Conservation (phyloP, 495 filamentous ascomycete genomes). For the Parathielavia appendiculata region DNA sequence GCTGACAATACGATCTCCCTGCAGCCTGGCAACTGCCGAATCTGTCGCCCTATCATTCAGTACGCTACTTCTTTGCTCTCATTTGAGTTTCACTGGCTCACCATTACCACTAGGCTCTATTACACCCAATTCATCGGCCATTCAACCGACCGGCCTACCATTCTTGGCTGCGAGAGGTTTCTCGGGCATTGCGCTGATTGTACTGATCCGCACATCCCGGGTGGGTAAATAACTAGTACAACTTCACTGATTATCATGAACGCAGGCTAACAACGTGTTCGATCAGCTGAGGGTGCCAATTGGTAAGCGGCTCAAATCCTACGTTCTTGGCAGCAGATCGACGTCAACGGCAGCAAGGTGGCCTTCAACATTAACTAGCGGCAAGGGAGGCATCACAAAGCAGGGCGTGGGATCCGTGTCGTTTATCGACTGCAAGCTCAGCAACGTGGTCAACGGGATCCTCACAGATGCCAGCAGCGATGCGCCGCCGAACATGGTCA, state of each 20-base stretch:
- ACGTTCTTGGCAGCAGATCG: not conserved
- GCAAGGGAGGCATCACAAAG: not conserved
- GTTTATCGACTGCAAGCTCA: not conserved
- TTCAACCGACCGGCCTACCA: not conserved
- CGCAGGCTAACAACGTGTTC: not conserved
- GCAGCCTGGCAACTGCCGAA: not conserved
- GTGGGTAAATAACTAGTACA: no score
- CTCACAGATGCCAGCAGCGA: not conserved
- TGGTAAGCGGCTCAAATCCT: not conserved
- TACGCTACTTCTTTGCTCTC: no score
- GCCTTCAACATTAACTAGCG: not conserved
- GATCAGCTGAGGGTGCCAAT: not conserved
- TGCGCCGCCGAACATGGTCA: not conserved
- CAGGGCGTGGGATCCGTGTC: not conserved
- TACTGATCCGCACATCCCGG: no score
- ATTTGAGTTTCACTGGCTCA: no score
- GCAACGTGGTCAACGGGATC: not conserved
- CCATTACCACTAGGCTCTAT: no score
- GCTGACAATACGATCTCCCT: no score
- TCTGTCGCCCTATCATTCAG: not conserved
- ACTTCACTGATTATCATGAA: not conserved
- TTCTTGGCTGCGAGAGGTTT: not conserved
- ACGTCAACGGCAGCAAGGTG: not conserved
- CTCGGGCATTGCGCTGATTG: no score
- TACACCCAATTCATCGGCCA: constrained; percentile 2